These are phyloP conservation scores for Wallacemonas sp. DNA, from an alignment of 208 protist genomes.

Conservation along the genomic window DNA sequence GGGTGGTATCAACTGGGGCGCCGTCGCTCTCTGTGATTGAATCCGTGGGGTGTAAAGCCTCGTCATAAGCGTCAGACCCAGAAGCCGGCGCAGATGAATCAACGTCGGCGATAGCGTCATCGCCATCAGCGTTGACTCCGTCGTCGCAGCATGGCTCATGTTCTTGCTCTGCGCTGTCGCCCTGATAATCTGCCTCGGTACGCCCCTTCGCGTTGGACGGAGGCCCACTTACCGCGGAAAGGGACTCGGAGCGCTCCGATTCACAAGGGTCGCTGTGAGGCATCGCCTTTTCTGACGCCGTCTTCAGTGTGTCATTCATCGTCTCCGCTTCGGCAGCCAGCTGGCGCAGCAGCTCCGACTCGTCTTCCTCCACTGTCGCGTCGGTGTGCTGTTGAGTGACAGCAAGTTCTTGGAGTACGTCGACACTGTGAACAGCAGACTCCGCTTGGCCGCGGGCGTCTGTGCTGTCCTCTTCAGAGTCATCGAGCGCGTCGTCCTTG, in stretches of 20 bases:
- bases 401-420: background rate
- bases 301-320: background rate
- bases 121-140: background rate
- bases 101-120: background rate
- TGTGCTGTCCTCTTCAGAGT: too few species aligned
- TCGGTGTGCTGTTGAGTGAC: background rate
- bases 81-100: background rate
- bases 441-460: too few species aligned
- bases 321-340: conserved; percentile 6
- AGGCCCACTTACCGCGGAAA: background rate
- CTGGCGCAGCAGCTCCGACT: conserved; percentile 3
- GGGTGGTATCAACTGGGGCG: background rate
- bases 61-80: background rate
- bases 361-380: conserved; percentile 2
- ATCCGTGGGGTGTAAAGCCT: background rate
- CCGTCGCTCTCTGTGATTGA: background rate
- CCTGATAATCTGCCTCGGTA: background rate
- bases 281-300: background rate
- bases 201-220: background rate
- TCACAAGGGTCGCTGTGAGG: too few species aligned
- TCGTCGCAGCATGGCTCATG: too few species aligned
- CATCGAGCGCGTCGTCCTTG: background rate
- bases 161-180: background rate
- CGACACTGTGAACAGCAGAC: too few species aligned
- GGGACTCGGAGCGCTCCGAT: too few species aligned